Evolutionary conservation across 1,139 yeast species (phyloP).

Genomic region (Diutina siamensis): DNA sequence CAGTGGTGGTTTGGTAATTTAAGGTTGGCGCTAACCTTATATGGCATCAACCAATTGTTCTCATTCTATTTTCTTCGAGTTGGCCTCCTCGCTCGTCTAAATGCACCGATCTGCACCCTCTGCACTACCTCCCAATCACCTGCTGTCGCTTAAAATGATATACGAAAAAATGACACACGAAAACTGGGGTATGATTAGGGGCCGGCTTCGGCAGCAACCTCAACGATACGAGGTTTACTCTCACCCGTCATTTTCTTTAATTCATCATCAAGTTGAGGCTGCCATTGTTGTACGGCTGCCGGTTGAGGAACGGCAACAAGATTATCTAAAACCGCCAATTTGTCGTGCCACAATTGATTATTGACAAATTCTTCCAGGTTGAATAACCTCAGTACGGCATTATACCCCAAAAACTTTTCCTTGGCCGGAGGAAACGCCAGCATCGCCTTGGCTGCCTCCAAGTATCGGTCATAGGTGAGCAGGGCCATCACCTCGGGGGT

Average conservation of each 20-base stretch:
- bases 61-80: too few relatives aligned
- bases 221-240: neutral
- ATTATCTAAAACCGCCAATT: neutral
- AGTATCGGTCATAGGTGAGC: neutral
- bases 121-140: too few relatives aligned
- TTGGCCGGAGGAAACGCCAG: neutral
- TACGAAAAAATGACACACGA: too few relatives aligned
- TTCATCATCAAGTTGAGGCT: neutral
- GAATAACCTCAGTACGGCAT: conserved; percentile 2
- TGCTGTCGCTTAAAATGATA: too few relatives aligned
- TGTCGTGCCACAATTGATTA: neutral
- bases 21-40: too few relatives aligned
- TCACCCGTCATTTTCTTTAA: neutral
- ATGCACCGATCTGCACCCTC: too few relatives aligned
- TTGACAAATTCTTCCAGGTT: conserved; percentile 1
- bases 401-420: neutral
- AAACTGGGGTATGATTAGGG: too few relatives aligned
- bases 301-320: neutral
- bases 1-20: too few relatives aligned
- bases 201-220: neutral
- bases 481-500: neutral
- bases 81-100: too few relatives aligned
- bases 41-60: too few relatives aligned
- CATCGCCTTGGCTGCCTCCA: conserved; percentile 2
- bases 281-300: neutral